These are phyloP conservation scores for Hemisphaericaspora nanyangensis DNA, from an alignment of 805 yeast species.

Conservation along the genomic window DNA sequence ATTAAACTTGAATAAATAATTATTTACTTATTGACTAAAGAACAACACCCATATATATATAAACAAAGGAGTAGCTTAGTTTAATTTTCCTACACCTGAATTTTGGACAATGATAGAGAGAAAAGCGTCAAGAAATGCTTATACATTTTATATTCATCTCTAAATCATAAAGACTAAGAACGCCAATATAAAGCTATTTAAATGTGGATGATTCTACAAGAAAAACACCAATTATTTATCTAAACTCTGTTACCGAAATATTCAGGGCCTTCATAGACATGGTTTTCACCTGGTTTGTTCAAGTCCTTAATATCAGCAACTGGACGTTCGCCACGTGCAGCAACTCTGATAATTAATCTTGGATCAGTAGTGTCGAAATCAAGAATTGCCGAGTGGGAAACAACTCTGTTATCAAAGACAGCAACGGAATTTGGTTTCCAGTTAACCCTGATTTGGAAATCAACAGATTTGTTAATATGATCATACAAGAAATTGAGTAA, in stretches of 20 bases:
- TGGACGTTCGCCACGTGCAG: constrained; percentile 40
- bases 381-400: constrained; percentile 30
- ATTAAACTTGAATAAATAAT: too few species aligned
- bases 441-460: constrained; percentile 33
- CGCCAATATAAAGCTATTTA: too few species aligned
- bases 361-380: constrained; percentile 31
- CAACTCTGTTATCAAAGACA: constrained; percentile 39
- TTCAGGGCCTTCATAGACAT: constrained; percentile 10
- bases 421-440: constrained; percentile 38
- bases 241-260: constrained; percentile 8
- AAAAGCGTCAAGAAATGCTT: too few species aligned
- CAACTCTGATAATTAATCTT: constrained; percentile 34
- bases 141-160: too few species aligned
- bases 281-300: constrained; percentile 24
- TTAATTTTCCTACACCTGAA: too few species aligned
- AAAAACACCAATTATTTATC: too few species aligned
- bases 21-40: too few species aligned
- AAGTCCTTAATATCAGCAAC: constrained; percentile 32
- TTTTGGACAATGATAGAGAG: too few species aligned
- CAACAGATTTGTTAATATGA: constrained; percentile 32
- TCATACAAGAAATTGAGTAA: constrained; percentile 30
- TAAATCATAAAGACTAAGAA: too few species aligned
- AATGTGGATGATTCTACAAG: too few species aligned
- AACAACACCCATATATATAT: too few species aligned
- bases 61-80: too few species aligned